Base-by-base conservation (phyloP, 2,329 filamentous ascomycete genomes). In the Penicillium sp. region DNA sequence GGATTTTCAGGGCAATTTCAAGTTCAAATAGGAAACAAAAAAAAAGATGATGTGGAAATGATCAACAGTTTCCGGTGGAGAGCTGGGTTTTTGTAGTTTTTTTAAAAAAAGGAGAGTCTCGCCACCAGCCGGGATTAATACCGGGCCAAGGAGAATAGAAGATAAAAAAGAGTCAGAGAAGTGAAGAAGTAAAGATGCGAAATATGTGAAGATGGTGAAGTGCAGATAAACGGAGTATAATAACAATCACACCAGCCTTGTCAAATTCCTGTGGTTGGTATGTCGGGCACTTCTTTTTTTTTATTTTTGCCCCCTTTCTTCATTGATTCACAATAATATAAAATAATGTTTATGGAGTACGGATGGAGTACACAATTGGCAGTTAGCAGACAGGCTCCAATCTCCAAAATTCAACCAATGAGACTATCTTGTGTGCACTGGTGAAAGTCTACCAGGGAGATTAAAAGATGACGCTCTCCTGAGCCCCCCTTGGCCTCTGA, bases 201-300 rank as follows among this genome's bases (percentile, higher is more conserved):
- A 33, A 33, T 3, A 35, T 35, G 13, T 4, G 33, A 35, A 35
- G 15, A 35, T 17, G 33, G 15, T 35, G 33, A 35, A 17, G 33
- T 35, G 33, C 19, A 29, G 41, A 25, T 27, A n/a, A 29, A 29
- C 9, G n/a, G 45, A 21, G 45, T 47, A 33, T n/a, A 48, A 48
- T 31, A 53, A 37, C 27, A n/a, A 37, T 23, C 27, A 35, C 19
- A 27, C 54, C 54, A 56, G 47, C 54, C 48, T 51, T 55, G 37
- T 55, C 23, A 46, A 56, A 56, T 56, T 51, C 54, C 31, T 46
- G 47, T 37, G 46, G 38, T 56, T 56, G 54, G 54, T 52, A 56
- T 56, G 31, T 48, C 23, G 51, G 51, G 51, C 51, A 48, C 51
- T 54, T 27, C n/a, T 19, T 45, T 38, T 31, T 37, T 38, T 38